Evolutionary conservation across 805 yeast species (phyloP).

Genomic region (Sugiyamaella qingdaonensis): DNA sequence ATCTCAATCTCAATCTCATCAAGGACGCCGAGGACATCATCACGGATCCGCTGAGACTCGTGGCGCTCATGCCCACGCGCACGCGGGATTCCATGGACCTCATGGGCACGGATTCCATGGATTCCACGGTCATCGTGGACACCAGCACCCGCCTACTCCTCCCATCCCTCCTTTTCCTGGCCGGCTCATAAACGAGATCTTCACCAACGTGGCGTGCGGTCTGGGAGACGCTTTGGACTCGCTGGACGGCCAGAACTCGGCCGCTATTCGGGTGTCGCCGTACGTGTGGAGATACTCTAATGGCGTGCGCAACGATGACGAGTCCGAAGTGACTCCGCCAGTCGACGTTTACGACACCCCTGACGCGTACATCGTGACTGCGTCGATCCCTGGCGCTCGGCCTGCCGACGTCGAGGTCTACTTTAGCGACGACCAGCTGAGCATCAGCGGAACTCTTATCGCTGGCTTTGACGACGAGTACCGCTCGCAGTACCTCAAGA

Average conservation of each 20-base stretch:
- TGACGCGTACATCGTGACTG: slow-evolving; percentile 43
- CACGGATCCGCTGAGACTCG: no score
- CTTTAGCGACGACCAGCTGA: slow-evolving; percentile 49
- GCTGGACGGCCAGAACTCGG: neutral
- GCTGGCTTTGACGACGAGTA: slow-evolving; percentile 33
- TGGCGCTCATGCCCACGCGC: no score
- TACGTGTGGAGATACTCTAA: neutral
- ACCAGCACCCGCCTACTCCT: no score
- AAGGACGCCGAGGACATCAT: no score
- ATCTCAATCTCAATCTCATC: no score
- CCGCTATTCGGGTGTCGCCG: neutral
- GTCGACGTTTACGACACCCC: slow-evolving; percentile 53
- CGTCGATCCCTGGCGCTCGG: slow-evolving; percentile 58
- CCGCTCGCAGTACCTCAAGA: slow-evolving; percentile 39
- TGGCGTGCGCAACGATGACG: neutral
- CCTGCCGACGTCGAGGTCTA: slow-evolving; percentile 51
- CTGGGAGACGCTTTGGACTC: neutral
- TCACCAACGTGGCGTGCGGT: neutral
- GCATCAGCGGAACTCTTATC: slow-evolving; percentile 41
- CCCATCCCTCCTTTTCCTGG: no score
- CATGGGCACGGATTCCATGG: no score
- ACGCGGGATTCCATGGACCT: no score
- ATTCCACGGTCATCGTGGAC: no score
- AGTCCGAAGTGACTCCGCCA: slow-evolving; percentile 45
- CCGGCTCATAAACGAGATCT: neutral